Conservation (phyloP, 2,329 filamentous ascomycete species). For the Phyllosticta citribraziliensis region DNA sequence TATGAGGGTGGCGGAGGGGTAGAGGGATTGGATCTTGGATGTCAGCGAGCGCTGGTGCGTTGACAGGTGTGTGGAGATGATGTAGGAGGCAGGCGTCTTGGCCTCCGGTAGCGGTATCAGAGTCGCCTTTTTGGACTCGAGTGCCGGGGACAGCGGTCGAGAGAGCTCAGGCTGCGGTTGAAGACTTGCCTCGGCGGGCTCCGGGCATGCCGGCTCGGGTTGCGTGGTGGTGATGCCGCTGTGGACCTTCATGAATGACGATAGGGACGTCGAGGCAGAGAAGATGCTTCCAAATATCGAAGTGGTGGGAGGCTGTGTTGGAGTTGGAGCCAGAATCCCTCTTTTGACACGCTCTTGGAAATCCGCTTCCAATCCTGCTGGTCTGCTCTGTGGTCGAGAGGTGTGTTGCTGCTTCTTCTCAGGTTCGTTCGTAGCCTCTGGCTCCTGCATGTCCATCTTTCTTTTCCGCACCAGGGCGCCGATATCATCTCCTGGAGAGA, state of each 20-base stretch:
- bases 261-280: constrained; percentile 34
- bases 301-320: no score
- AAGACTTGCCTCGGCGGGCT: background rate
- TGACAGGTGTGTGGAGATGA: constrained; percentile 43
- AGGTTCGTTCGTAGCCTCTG: background rate
- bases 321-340: background rate
- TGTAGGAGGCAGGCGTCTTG: constrained; percentile 24
- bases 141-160: background rate
- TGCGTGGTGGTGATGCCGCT: background rate
- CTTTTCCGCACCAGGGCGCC: constrained; percentile 31
- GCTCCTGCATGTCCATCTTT: constrained; percentile 20
- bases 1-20: constrained; percentile 44
- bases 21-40: constrained; percentile 39
- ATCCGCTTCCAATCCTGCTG: background rate
- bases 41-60: constrained; percentile 37
- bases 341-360: background rate
- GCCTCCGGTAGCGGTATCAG: background rate
- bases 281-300: constrained; percentile 21
- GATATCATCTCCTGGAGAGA: constrained; percentile 22
- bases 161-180: background rate
- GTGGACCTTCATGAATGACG: constrained; percentile 43
- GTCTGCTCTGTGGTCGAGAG: background rate
- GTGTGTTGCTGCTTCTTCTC: background rate
- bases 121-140: background rate
- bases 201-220: background rate